phyloP scores from a whole-genome alignment of 176 grass and related monocot species.

The Lolium multiflorum region DNA sequence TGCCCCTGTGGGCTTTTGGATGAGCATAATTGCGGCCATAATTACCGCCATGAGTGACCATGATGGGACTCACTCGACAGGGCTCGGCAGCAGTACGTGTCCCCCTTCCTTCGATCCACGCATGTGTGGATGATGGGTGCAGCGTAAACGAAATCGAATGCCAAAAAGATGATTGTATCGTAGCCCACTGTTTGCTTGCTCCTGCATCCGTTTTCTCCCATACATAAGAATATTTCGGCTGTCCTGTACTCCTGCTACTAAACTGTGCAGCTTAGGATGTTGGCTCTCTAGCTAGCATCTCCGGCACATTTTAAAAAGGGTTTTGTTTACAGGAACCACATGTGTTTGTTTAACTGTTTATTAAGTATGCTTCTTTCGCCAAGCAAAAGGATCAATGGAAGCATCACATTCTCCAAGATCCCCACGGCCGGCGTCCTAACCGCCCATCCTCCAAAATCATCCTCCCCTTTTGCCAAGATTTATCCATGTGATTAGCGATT shows the following conservation, averaged over 20 bases:
- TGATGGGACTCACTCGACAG: conserved; percentile 53
- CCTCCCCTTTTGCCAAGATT: conserved; percentile 41
- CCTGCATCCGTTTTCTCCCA: background rate
- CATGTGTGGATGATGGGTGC: conserved; percentile 53
- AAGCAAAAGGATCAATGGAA: conserved; percentile 18
- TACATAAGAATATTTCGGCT: background rate
- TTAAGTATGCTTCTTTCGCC: background rate
- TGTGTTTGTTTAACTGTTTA: background rate
- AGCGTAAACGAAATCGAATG: conserved; percentile 19
- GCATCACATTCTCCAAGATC: conserved; percentile 61
- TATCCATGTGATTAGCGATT: conserved; percentile 54
- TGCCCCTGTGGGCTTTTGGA: conserved; percentile 31
- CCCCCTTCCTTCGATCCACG: conserved; percentile 24
- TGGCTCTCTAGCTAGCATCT: conserved; percentile 8
- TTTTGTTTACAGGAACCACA: conserved; percentile 28
- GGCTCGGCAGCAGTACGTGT: conserved; percentile 23
- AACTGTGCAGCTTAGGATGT: background rate
- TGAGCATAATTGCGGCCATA: conserved; percentile 51
- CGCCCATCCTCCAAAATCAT: background rate
- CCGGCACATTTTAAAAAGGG: background rate
- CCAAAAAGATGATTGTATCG: background rate
- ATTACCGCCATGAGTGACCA: conserved; percentile 52
- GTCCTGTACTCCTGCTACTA: background rate
- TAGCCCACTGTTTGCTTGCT: background rate
- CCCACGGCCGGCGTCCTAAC: conserved; percentile 44